Percentiles rank a stretch among this genome's conserved stretches.
phyloP scores from a whole-genome alignment of 768 basidiomycete genomes.

The Termitomyces bulborhizus region DNA sequence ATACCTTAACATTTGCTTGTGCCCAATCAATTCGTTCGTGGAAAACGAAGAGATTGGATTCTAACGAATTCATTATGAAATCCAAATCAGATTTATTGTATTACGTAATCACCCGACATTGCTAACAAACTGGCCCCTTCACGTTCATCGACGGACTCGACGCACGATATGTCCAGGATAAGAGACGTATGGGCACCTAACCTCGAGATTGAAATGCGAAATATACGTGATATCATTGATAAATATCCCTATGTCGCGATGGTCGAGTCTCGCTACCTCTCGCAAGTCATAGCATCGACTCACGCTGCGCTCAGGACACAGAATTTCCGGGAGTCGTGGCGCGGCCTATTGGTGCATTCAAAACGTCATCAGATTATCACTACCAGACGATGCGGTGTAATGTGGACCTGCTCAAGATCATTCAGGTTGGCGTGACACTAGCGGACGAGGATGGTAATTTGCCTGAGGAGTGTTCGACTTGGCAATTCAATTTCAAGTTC shows the following conservation, averaged over 20 bases:
- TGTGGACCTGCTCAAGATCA: constrained; percentile 95
- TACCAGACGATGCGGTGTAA: constrained; percentile 99
- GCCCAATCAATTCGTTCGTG: not conserved
- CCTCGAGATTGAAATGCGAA: constrained; percentile 88
- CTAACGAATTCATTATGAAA: not conserved
- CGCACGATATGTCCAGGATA: constrained; percentile 64
- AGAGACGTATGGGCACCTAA: constrained; percentile 94
- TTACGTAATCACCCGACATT: constrained; percentile 1
- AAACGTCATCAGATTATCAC: constrained; percentile 96
- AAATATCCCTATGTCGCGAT: constrained; percentile 92
- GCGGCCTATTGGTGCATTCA: constrained; percentile 92
- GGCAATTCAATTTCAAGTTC: constrained; percentile 99
- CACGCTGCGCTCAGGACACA: constrained; percentile 65
- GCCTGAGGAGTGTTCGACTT: constrained; percentile 86
- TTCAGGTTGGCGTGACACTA: constrained; percentile 93
- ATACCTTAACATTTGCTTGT: not conserved
- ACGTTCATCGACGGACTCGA: constrained; percentile 15
- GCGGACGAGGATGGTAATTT: constrained; percentile 92
- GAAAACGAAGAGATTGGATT: not conserved
- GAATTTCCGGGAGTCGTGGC: constrained; percentile 99
- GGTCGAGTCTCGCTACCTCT: constrained; percentile 43
- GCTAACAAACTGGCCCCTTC: constrained; percentile 14
- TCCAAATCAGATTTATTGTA: not conserved
- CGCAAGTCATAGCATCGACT: constrained; percentile 17
- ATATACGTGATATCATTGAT: constrained; percentile 82